These are phyloP conservation scores for Halophytophthora polymorphica DNA, from an alignment of 352 stramenopile genomes.

Conservation along the genomic window DNA sequence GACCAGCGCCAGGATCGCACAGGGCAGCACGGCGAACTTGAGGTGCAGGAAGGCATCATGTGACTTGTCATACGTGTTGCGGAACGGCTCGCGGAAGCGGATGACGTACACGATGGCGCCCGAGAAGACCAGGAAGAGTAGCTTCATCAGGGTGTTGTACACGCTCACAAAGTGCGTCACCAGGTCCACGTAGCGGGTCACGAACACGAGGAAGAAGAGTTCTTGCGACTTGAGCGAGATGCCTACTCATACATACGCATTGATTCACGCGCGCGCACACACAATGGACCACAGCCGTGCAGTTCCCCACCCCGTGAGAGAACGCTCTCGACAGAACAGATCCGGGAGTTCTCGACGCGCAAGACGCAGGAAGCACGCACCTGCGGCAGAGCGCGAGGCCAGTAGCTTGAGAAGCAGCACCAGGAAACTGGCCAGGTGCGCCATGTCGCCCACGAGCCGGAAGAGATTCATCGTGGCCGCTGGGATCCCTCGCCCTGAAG, in stretches of 20 bases:
- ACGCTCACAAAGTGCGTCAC: conserved; percentile 94
- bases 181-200: conserved; percentile 98
- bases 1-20: conserved; percentile 93
- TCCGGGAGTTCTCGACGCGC: neutral
- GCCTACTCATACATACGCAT: conserved; percentile 49
- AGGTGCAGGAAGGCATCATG: conserved; percentile 98
- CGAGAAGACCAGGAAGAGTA: conserved; percentile 97
- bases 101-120: conserved; percentile 99
- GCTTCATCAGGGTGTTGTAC: conserved; percentile 99
- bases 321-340: neutral
- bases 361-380: conserved; percentile 22
- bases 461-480: conserved; percentile 92
- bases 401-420: conserved; percentile 97
- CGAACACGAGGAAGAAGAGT: conserved; percentile 98
- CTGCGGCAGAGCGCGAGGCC: conserved; percentile 72
- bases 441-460: conserved; percentile 98
- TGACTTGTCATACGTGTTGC: conserved; percentile 97
- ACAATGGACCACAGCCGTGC: neutral
- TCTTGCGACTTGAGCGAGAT: conserved; percentile 99
- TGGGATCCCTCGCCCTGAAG: neutral
- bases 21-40: conserved; percentile 97
- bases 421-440: conserved; percentile 98
- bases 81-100: conserved; percentile 94
- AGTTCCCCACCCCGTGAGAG: neutral
- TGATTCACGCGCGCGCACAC: neutral